Conservation (phyloP, 345 rosid species). For the Cardiospermum halicacabum region DNA sequence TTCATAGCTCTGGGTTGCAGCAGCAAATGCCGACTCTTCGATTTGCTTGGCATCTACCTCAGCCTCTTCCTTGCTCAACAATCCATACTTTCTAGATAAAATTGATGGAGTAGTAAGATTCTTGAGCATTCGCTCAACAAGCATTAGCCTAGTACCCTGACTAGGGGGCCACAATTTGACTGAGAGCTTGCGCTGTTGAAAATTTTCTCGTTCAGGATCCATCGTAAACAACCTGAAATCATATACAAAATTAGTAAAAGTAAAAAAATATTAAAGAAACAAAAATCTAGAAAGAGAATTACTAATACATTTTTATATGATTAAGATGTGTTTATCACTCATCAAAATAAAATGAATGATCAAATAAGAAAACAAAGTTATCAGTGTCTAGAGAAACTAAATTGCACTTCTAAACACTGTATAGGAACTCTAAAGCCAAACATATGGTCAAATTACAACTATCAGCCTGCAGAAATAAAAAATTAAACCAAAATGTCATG, state of each 20-base stretch:
- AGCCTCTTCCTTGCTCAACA: slow-evolving; percentile 60
- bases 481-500: not conserved
- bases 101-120: slow-evolving; percentile 72
- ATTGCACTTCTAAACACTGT: not conserved
- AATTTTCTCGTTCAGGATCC: slow-evolving; percentile 40
- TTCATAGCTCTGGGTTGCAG: slow-evolving; percentile 62
- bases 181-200: slow-evolving; percentile 41
- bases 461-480: not conserved
- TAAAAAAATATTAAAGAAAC: slow-evolving; percentile 4
- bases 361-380: slow-evolving; percentile 6
- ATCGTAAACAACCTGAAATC: slow-evolving; percentile 40
- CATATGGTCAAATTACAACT: not conserved
- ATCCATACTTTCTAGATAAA: slow-evolving; percentile 77
- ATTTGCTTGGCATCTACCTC: slow-evolving; percentile 66
- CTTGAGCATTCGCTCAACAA: slow-evolving; percentile 64
- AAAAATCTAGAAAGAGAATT: not conserved
- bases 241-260: no score
- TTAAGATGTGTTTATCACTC: slow-evolving; percentile 6
- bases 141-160: slow-evolving; percentile 71
- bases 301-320: not conserved
- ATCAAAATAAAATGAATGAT: not conserved
- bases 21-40: slow-evolving; percentile 58
- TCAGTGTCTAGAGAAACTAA: no score
- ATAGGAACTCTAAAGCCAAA: not conserved
- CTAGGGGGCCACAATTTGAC: slow-evolving; percentile 93